Conservation (phyloP, 306 rosid genomes). For the Gleditsia sinensis region DNA sequence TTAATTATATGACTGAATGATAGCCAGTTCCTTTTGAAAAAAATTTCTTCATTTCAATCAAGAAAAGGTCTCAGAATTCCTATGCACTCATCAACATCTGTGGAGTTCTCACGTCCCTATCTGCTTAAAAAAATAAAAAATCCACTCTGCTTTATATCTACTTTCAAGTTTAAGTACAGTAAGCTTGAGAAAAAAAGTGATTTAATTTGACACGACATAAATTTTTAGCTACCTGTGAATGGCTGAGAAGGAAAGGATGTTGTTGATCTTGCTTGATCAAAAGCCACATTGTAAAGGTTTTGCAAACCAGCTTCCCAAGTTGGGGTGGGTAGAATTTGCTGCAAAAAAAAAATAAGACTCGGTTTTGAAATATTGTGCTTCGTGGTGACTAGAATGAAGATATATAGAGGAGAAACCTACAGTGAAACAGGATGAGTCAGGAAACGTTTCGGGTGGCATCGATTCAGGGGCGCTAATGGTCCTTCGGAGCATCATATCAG, state of each 20-base stretch:
- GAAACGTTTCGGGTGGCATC: slow-evolving; percentile 59
- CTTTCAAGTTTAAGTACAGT: slow-evolving; percentile 34
- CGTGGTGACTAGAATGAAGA: not conserved
- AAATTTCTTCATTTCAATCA: slow-evolving; percentile 21
- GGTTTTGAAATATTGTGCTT: no score
- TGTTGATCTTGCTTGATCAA: slow-evolving; percentile 56
- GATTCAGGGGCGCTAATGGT: slow-evolving; percentile 60
- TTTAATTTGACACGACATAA: slow-evolving; percentile 30
- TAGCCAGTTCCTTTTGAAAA: slow-evolving; percentile 1
- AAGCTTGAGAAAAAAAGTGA: not conserved
- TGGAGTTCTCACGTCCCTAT: slow-evolving; percentile 39
- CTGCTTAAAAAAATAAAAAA: slow-evolving; percentile 30
- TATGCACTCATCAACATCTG: slow-evolving; percentile 35
- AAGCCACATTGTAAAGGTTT: slow-evolving; percentile 51
- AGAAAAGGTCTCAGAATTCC: slow-evolving; percentile 27
- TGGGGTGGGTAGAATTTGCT: slow-evolving; percentile 62
- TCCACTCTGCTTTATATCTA: slow-evolving; percentile 34
- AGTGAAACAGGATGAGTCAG: slow-evolving; percentile 63
- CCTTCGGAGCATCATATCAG: slow-evolving; percentile 60
- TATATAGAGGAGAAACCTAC: slow-evolving; percentile 43
- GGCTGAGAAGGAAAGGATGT: slow-evolving; percentile 57
- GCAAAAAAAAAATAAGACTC: slow-evolving; percentile 41
- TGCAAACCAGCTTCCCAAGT: slow-evolving; percentile 70
- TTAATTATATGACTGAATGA: no score
- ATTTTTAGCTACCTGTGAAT: slow-evolving; percentile 61